These are phyloP conservation scores for Mortierella sp. DNA, from an alignment of 371 early-diverging fungal species.

Conservation along the genomic window DNA sequence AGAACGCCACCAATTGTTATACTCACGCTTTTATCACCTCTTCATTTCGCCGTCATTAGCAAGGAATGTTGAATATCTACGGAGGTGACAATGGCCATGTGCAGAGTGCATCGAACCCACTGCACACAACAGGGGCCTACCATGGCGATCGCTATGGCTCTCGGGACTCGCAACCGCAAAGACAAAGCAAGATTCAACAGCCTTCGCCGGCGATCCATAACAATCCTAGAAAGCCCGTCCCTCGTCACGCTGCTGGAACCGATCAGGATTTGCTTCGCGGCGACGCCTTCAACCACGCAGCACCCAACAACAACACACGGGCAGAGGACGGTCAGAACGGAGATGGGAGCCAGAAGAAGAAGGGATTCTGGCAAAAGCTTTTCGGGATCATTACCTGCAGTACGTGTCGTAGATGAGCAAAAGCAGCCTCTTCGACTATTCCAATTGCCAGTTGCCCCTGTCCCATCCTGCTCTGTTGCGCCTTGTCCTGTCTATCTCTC, in stretches of 20 bases:
- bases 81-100: constrained; percentile 35
- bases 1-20: too few species aligned
- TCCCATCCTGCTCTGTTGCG: too few species aligned
- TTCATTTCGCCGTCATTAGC: background rate
- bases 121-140: constrained; percentile 41
- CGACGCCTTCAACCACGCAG: constrained; percentile 47
- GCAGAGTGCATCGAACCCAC: constrained; percentile 46
- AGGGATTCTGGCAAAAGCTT: constrained; percentile 55
- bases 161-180: constrained; percentile 40
- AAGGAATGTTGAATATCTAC: constrained; percentile 30
- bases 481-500: too few species aligned
- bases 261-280: constrained; percentile 54
- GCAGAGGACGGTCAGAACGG: constrained; percentile 45
- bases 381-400: constrained; percentile 58
- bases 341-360: constrained; percentile 52
- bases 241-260: constrained; percentile 18
- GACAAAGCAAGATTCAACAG: constrained; percentile 36
- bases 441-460: too few species aligned
- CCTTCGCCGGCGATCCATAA: constrained; percentile 42
- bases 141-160: constrained; percentile 35
- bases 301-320: constrained; percentile 44
- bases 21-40: background rate
- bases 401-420: constrained; percentile 51
- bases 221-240: constrained; percentile 45
- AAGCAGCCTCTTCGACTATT: too few species aligned